A percentile compares a stretch with the other conserved stretches of the same genome.
phyloP scores from a whole-genome alignment of 2,329 filamentous ascomycete genomes.

The Nigrograna mackinnonii region DNA sequence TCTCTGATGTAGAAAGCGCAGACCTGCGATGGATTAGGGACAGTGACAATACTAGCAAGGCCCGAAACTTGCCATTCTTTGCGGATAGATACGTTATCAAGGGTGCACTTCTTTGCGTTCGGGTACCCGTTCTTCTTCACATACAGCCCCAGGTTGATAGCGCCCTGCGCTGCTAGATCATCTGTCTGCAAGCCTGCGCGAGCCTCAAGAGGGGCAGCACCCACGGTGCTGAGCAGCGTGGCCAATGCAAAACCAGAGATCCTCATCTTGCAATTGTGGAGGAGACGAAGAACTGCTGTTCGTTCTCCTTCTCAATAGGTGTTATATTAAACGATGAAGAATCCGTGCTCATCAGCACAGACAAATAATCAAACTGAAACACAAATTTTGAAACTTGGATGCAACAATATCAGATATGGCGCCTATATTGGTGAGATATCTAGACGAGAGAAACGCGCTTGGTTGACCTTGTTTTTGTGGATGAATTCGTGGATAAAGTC shows the following conservation, averaged over 20 bases:
- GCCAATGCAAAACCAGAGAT: constrained; percentile 14
- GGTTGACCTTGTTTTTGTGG: constrained; percentile 3
- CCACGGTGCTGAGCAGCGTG: constrained; percentile 15
- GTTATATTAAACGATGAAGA: constrained; percentile 5
- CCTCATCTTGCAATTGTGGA: constrained; percentile 18
- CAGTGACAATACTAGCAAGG: constrained; percentile 6
- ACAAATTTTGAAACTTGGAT: neutral
- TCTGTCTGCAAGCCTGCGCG: constrained; percentile 29
- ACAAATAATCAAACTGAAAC: constrained; percentile 1
- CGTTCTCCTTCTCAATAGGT: neutral
- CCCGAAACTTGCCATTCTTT: constrained; percentile 50
- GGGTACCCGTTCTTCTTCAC: constrained; percentile 24
- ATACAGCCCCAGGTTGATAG: constrained; percentile 37
- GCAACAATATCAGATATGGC: neutral
- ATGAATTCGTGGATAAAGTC: constrained; percentile 1
- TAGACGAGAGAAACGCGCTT: constrained; percentile 1
- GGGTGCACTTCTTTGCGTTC: constrained; percentile 32
- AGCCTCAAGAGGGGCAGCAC: constrained; percentile 20
- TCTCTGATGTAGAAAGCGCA: constrained; percentile 26
- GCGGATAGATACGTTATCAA: constrained; percentile 43
- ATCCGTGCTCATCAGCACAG: neutral
- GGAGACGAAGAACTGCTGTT: constrained; percentile 4
- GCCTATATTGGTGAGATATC: neutral
- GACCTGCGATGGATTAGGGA: constrained; percentile 22
- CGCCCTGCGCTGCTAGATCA: constrained; percentile 34